These are phyloP conservation scores for Pythium oligandrum DNA, from an alignment of 352 stramenopile species.

Conservation along the genomic window DNA sequence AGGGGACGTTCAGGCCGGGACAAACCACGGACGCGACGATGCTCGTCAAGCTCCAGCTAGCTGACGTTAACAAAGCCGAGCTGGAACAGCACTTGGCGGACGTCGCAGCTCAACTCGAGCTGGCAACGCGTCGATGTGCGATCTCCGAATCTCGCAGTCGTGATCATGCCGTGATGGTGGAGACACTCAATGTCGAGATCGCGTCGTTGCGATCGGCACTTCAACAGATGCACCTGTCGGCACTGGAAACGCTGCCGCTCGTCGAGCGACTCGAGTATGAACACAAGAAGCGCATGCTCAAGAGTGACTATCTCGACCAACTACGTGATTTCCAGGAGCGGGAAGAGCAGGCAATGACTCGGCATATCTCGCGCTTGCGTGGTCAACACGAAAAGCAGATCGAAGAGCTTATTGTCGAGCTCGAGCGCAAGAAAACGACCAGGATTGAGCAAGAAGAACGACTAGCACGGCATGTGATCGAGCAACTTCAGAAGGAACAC, in stretches of 20 bases:
- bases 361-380: slow-evolving; percentile 60
- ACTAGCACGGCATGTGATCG: slow-evolving; percentile 36
- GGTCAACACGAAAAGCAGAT: slow-evolving; percentile 59
- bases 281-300: slow-evolving; percentile 63
- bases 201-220: slow-evolving; percentile 22
- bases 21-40: slow-evolving; percentile 19
- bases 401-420: slow-evolving; percentile 52
- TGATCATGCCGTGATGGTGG: slow-evolving; percentile 14
- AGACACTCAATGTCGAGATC: slow-evolving; percentile 25
- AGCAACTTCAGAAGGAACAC: slow-evolving; percentile 46
- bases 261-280: slow-evolving; percentile 44
- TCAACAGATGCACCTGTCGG: slow-evolving; percentile 27
- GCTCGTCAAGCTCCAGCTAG: slow-evolving; percentile 50
- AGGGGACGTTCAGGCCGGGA: background rate
- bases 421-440: slow-evolving; percentile 49
- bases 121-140: slow-evolving; percentile 22
- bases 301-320: slow-evolving; percentile 54
- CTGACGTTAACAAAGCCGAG: slow-evolving; percentile 34
- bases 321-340: slow-evolving; percentile 65
- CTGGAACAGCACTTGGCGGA: slow-evolving; percentile 33
- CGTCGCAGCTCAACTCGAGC: slow-evolving; percentile 28
- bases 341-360: slow-evolving; percentile 57
- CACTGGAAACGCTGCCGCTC: slow-evolving; percentile 20
- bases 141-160: slow-evolving; percentile 12
- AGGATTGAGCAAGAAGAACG: slow-evolving; percentile 64